These are phyloP conservation scores for Gaeumannomyces tritici DNA, from an alignment of 2,329 filamentous ascomycete species.

Conservation along the genomic window DNA sequence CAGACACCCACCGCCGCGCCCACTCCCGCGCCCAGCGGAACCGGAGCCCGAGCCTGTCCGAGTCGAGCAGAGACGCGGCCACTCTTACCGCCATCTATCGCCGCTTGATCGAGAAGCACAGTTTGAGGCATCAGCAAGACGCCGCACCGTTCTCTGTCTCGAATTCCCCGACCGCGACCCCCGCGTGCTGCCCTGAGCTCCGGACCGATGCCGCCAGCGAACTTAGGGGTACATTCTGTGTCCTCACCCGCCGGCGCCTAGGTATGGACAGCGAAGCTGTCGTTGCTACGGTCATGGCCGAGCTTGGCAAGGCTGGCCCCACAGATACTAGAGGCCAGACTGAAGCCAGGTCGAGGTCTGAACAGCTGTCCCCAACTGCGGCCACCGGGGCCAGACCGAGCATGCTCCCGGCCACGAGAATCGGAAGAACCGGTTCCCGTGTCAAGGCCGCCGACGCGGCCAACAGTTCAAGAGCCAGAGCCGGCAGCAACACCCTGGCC, in stretches of 20 bases:
- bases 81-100: constrained; percentile 29
- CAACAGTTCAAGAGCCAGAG: constrained; percentile 1
- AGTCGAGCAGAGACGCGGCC: constrained; percentile 24
- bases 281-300: constrained; percentile 33
- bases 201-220: constrained; percentile 35
- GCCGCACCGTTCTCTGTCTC: constrained; percentile 38
- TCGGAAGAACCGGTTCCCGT: background rate
- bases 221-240: constrained; percentile 39
- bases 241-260: constrained; percentile 30
- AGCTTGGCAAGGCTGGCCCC: constrained; percentile 6
- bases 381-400: background rate
- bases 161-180: constrained; percentile 14
- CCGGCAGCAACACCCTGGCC: background rate
- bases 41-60: constrained; percentile 20
- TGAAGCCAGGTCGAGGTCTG: background rate
- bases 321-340: background rate
- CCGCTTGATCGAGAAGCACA: constrained; percentile 34
- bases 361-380: background rate
- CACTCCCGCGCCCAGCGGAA: constrained; percentile 30
- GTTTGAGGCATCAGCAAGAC: constrained; percentile 30
- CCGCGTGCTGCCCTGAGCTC: constrained; percentile 40
- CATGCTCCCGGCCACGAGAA: constrained; percentile 1
- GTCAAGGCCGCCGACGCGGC: background rate
- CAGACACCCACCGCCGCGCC: constrained; percentile 34
- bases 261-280: constrained; percentile 33